A percentile compares a stretch with the other conserved stretches of the same genome.
phyloP scores from a whole-genome alignment of 176 grass and related monocot genomes.

The Raddia distichophylla region DNA sequence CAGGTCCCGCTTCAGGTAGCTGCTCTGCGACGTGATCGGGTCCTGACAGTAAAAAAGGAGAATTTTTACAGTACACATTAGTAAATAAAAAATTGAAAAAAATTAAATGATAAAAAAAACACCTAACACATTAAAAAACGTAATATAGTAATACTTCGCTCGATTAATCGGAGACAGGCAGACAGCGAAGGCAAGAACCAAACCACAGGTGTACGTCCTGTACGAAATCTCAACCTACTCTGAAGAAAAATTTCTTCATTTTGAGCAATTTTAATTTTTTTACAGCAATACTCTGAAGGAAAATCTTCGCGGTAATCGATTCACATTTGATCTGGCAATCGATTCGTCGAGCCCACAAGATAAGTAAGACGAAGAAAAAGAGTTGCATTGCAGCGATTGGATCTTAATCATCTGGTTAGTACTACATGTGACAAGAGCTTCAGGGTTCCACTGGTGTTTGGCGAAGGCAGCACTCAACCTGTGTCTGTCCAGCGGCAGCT shows the following conservation, averaged over 20 bases:
- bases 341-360: conserved; percentile 31
- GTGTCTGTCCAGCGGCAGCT: not conserved
- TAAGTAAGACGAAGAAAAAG: not conserved
- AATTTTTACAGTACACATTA: not conserved
- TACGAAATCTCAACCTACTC: not conserved
- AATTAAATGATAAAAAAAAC: not conserved
- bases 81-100: not conserved
- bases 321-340: conserved; percentile 10
- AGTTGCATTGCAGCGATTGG: not conserved
- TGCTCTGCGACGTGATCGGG: conserved; percentile 62
- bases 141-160: not conserved
- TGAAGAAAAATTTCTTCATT: not conserved
- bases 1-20: conserved; percentile 63
- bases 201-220: not conserved
- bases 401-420: conserved; percentile 16
- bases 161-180: not conserved
- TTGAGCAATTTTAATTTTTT: too few relatives aligned
- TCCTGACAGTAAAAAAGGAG: conserved; percentile 44
- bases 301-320: not conserved
- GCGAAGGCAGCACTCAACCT: not conserved
- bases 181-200: not conserved
- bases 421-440: conserved; percentile 19
- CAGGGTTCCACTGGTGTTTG: conserved; percentile 1
- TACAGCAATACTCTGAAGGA: not conserved
- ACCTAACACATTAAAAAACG: not conserved